These are phyloP conservation scores for Agaricus sinodeliciosus DNA, from an alignment of 768 basidiomycete genomes.

Conservation along the genomic window DNA sequence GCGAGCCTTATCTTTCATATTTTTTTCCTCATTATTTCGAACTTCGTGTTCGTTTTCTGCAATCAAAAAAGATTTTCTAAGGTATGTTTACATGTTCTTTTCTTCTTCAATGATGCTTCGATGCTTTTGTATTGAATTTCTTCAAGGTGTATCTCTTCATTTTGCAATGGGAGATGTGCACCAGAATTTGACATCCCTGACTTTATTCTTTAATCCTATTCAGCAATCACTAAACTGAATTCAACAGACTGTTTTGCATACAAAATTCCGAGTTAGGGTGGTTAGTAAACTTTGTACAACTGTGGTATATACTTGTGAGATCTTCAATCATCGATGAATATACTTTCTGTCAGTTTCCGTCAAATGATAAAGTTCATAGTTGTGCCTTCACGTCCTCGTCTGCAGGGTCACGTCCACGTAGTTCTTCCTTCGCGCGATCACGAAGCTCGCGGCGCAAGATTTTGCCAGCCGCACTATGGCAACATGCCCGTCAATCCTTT, in stretches of 20 bases:
- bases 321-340: not conserved
- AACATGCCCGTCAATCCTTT: not conserved
- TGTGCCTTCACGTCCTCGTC: conserved; percentile 25
- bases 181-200: conserved; percentile 70
- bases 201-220: not conserved
- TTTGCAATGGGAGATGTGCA: conserved; percentile 48
- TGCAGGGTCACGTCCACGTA: conserved; percentile 31
- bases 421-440: conserved; percentile 56
- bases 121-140: conserved; percentile 67
- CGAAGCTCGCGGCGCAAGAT: conserved; percentile 77
- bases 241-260: not conserved
- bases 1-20: conserved; percentile 29
- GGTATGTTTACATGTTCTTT: conserved; percentile 17
- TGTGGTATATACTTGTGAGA: no score
- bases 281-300: no score
- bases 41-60: conserved; percentile 41
- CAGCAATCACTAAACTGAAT: not conserved
- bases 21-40: conserved; percentile 44
- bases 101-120: conserved; percentile 45
- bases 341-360: not conserved
- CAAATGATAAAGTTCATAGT: conserved; percentile 18
- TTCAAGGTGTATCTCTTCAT: conserved; percentile 78
- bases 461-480: conserved; percentile 72
- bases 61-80: not conserved
- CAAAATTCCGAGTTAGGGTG: no score